Evolutionary conservation across 805 yeast genomes (phyloP), one percentile per base, ranked within the genome.

Genomic region (Kodamaea kakaduensis): DNA sequence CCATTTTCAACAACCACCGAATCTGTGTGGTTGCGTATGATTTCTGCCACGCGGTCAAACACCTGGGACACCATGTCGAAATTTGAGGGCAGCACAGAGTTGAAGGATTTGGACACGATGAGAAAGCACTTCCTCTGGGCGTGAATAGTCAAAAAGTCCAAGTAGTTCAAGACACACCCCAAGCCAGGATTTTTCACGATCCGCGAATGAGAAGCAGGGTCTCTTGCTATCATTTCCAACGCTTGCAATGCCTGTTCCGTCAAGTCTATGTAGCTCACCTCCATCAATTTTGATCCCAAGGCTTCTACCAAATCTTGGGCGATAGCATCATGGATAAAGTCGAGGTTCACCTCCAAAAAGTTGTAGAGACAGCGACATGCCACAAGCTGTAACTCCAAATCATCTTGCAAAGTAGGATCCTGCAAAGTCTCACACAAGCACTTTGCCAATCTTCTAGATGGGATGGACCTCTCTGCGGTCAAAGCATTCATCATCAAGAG

Each of bases 171-270:
- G 42, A 85, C 80, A 0, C 84, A 75, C 5, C 67, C 59, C 6
- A 89, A 55, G 6, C 88, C 81, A 24, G 82, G 81, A 37, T 76
- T 72, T 14, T 66, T 54, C 25, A 86, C 59, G 9, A 85, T 66
- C 18, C 64, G 70, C 26, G 59, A 53, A 41, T 65, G 71, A 3
- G 70, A 46, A 2, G 81, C 75, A 15, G 72, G 62, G 19, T 69
- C 69, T 39, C 79, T 61, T 1, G 88, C 77, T 10, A 83, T 75
- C 54, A 75, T 67, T 51, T 81, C 89, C 30, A 83, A 60, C 0
- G 89, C 78, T 50, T 81, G 89, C 25, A 88, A 59, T 0, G 88
- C 87, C 58, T 89, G 96, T 52, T 90, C 98, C 0, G 96, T 95
- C 36, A 90, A 65, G 54, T 90, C 98, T 36, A 90, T 89, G 52